Evolutionary conservation across 1,139 yeast species (phyloP), one percentile per base, ranked within the genome.

Genomic region (Suhomyces atakaporum): DNA sequence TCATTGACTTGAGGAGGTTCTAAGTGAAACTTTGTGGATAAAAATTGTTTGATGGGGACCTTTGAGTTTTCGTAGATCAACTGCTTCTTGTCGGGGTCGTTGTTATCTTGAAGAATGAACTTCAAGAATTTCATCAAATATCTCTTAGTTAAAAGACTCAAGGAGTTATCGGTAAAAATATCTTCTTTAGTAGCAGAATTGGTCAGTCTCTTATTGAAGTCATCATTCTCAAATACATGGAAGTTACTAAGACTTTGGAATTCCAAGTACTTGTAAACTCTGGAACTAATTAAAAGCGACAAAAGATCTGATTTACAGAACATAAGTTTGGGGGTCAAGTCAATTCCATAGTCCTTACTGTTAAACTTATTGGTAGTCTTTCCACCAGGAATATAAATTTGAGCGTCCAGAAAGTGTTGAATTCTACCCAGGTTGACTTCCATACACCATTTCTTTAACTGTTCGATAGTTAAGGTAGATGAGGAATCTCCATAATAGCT

Each of bases 101-200:
- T 82, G 73, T 84, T 83, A 51, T 81, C 83, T 39, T 62, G 63
- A 33, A 88, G 66, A 1, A 87, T 87, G 60, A 90, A 92, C 66
- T 92, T 92, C 61, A 92, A 79, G 59, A 92, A 90, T 61, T 83
- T 84, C 98, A 92, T 92, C 47, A 94, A 73, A 43, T 80, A 75
- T 45, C 98, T 78, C 59, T 92, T 92, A 7, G 95, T 80, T 42
- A 79, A 63, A 36, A 90, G 68, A 10, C 89, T 73, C 46, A 94
- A 69, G 7, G 87, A 73, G 57, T 89, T 92, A 61, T 88, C 92
- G 21, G 96, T 86, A 65, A 94, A 94, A 35, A 94, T 90, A 51
- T 90, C 97, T 60, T 92, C 95, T 56, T 89, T 90, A 16, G 73
- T 58, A 21, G 96, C 79, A 10, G 66, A 51, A 42, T 77, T 77